Evolutionary conservation across 495 filamentous ascomycete species (phyloP), one percentile per base, ranked within the genome.

Genomic region (Penicillium samsonianum): DNA sequence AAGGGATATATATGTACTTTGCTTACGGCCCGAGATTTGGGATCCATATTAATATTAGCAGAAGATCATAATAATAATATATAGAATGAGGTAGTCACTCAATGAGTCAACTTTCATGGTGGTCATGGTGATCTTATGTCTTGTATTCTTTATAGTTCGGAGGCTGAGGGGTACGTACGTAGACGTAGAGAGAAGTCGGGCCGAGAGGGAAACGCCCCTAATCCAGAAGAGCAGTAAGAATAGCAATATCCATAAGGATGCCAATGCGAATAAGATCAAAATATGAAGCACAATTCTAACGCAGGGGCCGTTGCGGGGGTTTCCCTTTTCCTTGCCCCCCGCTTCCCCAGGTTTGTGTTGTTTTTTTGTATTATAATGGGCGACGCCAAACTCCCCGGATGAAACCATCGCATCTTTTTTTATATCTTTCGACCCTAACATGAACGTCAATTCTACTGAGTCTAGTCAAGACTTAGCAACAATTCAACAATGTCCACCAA

Each of bases 251-350:
- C 35, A 8, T 33, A 33, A 33, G 35, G 35, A 38, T 5, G 16
- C 9, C 31, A 17, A 52, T 52, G 50, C 35, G 35, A 42, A 35
- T 38, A 28, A 50, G 12, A 37, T 38, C 31, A 48, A 31, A 30
- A 40, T 11, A 40, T 25, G 20, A 50, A 38, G 33, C 7, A 41
- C 17, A 28, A 23, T 19, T 2, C 37, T 14, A 7, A 53, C 62
- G 63, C 60, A 60, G 47, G 60, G 60, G 53, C 60, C 57, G 51
- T 62, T 60, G 63, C 63, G 63, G 63, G 63, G 60, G 26, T 33
- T 42, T 42, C 4, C 3, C 30, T 17, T 28, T 33, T 55, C 22
- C 31, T 31, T 45, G 28, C 33, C 63, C 50, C 60, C 60, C 50
- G 19, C 30, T 66, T 66, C 63, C 63, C 63, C 63, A 65, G 63